phyloP scores from a whole-genome alignment of 106 monocot genomes.

The Acorus gramineus region DNA sequence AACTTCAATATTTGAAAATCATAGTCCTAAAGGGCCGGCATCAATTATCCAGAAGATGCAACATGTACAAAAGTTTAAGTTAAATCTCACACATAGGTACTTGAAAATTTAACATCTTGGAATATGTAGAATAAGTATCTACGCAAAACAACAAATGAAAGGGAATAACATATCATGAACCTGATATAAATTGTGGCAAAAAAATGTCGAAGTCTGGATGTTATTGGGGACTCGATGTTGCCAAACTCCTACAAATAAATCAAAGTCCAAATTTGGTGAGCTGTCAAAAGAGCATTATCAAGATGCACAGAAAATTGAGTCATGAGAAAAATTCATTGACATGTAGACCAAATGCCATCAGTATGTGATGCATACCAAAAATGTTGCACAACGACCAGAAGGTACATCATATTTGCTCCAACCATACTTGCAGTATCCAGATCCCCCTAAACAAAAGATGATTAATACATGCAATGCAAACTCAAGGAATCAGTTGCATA shows the following conservation, averaged over 20 bases:
- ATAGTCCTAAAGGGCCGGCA: too few relatives aligned
- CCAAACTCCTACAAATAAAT: constrained; percentile 70
- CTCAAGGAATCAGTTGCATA: neutral
- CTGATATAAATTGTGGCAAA: constrained; percentile 83
- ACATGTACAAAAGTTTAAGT: too few relatives aligned
- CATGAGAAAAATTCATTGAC: too few relatives aligned
- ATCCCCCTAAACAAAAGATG: constrained; percentile 58
- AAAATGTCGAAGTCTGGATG: constrained; percentile 73
- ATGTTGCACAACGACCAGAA: constrained; percentile 93
- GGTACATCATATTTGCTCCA: constrained; percentile 91
- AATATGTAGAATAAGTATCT: too few relatives aligned
- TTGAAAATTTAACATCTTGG: too few relatives aligned
- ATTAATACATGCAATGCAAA: neutral
- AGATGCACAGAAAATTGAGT: too few relatives aligned
- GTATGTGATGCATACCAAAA: constrained; percentile 43
- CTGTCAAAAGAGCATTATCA: too few relatives aligned
- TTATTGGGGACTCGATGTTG: constrained; percentile 88
- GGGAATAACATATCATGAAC: constrained; percentile 11
- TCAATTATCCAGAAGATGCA: too few relatives aligned
- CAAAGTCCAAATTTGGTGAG: neutral
- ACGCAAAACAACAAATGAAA: too few relatives aligned
- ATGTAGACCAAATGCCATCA: too few relatives aligned
- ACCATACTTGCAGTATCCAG: constrained; percentile 96
- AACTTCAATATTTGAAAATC: too few relatives aligned
- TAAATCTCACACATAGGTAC: too few relatives aligned